Conservation (phyloP, 1,284 basidiomycete genomes). For the Flammula alnicola region DNA sequence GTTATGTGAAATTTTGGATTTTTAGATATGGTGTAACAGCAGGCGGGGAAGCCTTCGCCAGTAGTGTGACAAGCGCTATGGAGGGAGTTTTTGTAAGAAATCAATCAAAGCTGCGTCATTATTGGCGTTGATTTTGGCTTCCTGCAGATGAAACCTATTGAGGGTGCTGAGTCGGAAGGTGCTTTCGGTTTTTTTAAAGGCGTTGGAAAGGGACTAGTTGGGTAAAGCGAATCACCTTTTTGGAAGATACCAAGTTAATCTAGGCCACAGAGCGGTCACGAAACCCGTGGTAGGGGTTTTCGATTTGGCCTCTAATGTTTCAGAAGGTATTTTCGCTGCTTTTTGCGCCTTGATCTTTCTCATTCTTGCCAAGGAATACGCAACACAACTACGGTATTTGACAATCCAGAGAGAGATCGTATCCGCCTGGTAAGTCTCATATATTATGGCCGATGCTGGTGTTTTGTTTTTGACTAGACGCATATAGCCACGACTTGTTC, state of each 20-base stretch:
- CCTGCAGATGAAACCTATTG: constrained; percentile 86
- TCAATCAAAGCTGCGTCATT: neutral
- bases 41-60: constrained; percentile 93
- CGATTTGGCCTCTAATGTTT: constrained; percentile 93
- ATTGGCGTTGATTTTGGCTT: neutral
- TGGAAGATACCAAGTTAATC: constrained; percentile 3
- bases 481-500: constrained; percentile 80
- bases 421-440: constrained; percentile 68
- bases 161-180: constrained; percentile 95
- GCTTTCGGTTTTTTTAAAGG: constrained; percentile 98
- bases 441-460: neutral
- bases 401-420: constrained; percentile 89
- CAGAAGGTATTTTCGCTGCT: constrained; percentile 68
- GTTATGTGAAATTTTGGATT: constrained; percentile 5
- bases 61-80: constrained; percentile 92
- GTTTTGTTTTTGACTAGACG: constrained; percentile 7
- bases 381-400: constrained; percentile 98
- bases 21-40: constrained; percentile 91
- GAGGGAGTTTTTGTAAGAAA: constrained; percentile 88
- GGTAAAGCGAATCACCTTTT: constrained; percentile 53
- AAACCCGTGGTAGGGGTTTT: constrained; percentile 98
- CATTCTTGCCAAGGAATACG: constrained; percentile 69
- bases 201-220: constrained; percentile 94
- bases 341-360: neutral
- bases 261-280: constrained; percentile 73